Percentiles rank a stretch among this genome's conserved stretches.
Conservation (phyloP, 129 eudicot genomes). For the Gnaphalium uliginosum region DNA sequence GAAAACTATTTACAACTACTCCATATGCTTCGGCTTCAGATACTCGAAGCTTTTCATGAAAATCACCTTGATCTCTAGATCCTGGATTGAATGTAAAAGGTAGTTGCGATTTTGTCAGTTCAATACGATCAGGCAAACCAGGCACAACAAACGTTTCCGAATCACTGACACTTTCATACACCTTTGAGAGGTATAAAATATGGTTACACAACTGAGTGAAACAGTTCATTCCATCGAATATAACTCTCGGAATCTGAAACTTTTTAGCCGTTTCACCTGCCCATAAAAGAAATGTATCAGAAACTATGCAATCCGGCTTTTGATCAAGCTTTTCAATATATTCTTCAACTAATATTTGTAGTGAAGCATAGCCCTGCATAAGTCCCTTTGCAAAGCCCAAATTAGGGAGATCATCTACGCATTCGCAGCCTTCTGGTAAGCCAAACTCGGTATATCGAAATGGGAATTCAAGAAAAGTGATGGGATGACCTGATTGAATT, state of each 20-base stretch:
- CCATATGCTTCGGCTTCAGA: conserved; percentile 41
- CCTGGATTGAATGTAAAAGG: conserved; percentile 32
- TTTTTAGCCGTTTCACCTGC: conserved; percentile 43
- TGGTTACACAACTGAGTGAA: conserved; percentile 53
- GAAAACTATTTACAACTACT: conserved; percentile 43
- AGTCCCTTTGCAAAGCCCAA: conserved; percentile 10
- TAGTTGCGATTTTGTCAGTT: conserved; percentile 48
- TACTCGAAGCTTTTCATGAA: conserved; percentile 13
- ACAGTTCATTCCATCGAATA: conserved; percentile 63
- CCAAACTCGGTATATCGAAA: conserved; percentile 51
- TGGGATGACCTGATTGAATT: conserved; percentile 38
- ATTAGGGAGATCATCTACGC: conserved; percentile 45
- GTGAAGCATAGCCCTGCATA: conserved; percentile 22
- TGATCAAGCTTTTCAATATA: conserved; percentile 45
- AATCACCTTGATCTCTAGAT: neutral
- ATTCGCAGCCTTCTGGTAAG: conserved; percentile 64
- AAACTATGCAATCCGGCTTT: conserved; percentile 40
- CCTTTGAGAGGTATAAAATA: conserved; percentile 27
- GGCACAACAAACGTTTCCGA: conserved; percentile 47
- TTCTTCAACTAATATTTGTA: conserved; percentile 39
- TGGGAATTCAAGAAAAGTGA: conserved; percentile 31
- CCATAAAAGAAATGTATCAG: conserved; percentile 48
- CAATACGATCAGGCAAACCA: conserved; percentile 54
- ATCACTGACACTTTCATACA: conserved; percentile 35
- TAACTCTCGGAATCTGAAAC: conserved; percentile 55